Base-by-base conservation (phyloP, 345 rosid genomes). In the Brassica juncea region DNA sequence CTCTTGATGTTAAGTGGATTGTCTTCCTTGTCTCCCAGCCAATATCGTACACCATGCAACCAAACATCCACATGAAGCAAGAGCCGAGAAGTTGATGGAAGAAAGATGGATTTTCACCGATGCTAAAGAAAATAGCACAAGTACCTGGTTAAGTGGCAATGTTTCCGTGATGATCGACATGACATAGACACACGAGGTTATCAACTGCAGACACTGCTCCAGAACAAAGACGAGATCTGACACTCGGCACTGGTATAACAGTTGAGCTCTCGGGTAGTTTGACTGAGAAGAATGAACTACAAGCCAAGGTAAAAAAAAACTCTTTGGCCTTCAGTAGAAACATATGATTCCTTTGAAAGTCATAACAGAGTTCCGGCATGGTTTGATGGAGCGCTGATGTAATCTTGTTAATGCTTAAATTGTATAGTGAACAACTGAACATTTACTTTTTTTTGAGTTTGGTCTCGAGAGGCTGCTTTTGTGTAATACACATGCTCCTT, bases 51-150 rank as follows among this genome's bases (percentile, higher is more conserved):
- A 83, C 89, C 82, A 82, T 80, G 27, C 83, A 81, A 4, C 55
- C 80, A 25, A 88, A 93, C 83, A 75, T 86, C 79, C 92, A 85
- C 72, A 70, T 87, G 88, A 93, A 92, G 93, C 97, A 89, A 85
- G 97, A 93, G 84, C 94, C 93, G n/a, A 87, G 98, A 86, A 91
- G 92, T 79, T 94, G 85, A 88, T 79, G 78, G 76, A 49, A 68
- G 82, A 73, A 71, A 49, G 8, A 8, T 8, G 58, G 75, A 68
- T 12, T 32, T 68, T 68, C 75, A 49, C 57, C 9, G 71, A 80
- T 62, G 75, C 71, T 62, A 59, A 42, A 23, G 77, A n/a, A 57
- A 59, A 60, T 14, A 68, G 44, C 66, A 12, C 5, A 68, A 66
- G 59, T 10, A 66, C 68, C 23, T 67, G 62, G 62, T 25, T 28